phyloP scores from a whole-genome alignment of 495 filamentous ascomycete genomes.

The Podospora didyma region DNA sequence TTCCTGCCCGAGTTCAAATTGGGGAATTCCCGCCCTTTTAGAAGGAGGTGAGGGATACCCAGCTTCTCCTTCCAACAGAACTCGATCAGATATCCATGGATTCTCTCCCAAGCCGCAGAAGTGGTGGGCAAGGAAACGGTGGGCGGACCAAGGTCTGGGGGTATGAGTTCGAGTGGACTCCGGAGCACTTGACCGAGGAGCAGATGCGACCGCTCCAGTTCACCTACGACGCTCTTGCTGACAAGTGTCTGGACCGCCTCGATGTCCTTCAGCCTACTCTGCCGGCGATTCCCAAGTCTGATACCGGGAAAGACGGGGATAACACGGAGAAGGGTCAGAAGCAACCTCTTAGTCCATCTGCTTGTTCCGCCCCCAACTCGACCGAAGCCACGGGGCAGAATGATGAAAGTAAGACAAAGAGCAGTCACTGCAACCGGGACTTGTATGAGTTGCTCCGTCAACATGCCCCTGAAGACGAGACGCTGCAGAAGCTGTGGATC shows the following conservation, averaged over 20 bases:
- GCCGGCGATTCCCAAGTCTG: background rate
- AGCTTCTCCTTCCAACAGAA: too few species aligned
- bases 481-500: constrained; percentile 58
- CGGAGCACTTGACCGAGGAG: constrained; percentile 58
- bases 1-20: too few species aligned
- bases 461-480: constrained; percentile 53
- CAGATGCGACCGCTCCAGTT: constrained; percentile 57
- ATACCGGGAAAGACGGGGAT: background rate
- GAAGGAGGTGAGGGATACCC: too few species aligned
- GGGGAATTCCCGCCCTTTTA: too few species aligned
- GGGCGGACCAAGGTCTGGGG: constrained; percentile 49
- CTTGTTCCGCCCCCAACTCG: background rate
- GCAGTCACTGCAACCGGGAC: constrained; percentile 40
- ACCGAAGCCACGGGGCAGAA: background rate
- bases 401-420: background rate
- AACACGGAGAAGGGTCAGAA: background rate
- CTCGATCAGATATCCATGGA: too few species aligned
- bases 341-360: background rate
- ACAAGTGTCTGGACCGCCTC: constrained; percentile 52
- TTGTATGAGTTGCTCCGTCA: constrained; percentile 58
- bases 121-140: background rate
- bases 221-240: constrained; percentile 64
- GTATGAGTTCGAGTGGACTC: constrained; percentile 66
- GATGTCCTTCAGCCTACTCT: constrained; percentile 1
- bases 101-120: background rate